Percentiles rank a stretch among this genome's conserved stretches.
Conservation (phyloP, 768 basidiomycete genomes). For the Chalciporus sphaerocephalus region DNA sequence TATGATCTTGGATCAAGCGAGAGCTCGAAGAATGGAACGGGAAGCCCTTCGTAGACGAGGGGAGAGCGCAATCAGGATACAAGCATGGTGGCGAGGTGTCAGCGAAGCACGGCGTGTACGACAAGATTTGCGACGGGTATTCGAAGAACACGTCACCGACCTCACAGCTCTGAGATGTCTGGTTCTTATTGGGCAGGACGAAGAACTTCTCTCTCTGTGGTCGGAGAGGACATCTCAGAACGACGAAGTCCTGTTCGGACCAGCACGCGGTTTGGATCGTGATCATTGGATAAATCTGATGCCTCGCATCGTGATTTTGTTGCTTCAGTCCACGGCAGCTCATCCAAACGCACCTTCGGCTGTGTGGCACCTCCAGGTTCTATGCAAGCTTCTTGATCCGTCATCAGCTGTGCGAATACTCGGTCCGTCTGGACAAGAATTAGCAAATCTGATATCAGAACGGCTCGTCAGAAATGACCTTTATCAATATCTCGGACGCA, state of each 20-base stretch:
- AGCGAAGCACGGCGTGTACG: constrained; percentile 40
- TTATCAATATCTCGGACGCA: constrained; percentile 32
- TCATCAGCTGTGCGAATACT: constrained; percentile 4
- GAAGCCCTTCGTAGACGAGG: constrained; percentile 48
- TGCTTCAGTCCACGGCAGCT: constrained; percentile 50
- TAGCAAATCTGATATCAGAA: constrained; percentile 34
- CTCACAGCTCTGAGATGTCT: constrained; percentile 61
- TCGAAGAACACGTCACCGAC: constrained; percentile 49
- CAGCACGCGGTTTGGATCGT: constrained; percentile 34
- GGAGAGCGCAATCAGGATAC: constrained; percentile 58
- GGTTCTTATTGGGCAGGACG: constrained; percentile 51
- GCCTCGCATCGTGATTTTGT: constrained; percentile 41
- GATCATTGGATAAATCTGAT: constrained; percentile 63
- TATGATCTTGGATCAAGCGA: constrained; percentile 59
- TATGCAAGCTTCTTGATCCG: constrained; percentile 44
- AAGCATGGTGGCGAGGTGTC: constrained; percentile 66
- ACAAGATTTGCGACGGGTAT: constrained; percentile 42
- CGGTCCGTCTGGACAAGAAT: constrained; percentile 30
- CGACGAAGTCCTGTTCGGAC: constrained; percentile 38
- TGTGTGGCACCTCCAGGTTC: constrained; percentile 44
- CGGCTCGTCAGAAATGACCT: constrained; percentile 48
- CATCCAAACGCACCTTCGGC: constrained; percentile 43
- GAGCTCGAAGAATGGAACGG: constrained; percentile 55
- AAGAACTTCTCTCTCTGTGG: constrained; percentile 32
- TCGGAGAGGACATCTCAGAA: constrained; percentile 21